A percentile compares a stretch with the other conserved stretches of the same genome.
Conservation (phyloP, 345 rosid species). For the Boechera retrofracta region DNA sequence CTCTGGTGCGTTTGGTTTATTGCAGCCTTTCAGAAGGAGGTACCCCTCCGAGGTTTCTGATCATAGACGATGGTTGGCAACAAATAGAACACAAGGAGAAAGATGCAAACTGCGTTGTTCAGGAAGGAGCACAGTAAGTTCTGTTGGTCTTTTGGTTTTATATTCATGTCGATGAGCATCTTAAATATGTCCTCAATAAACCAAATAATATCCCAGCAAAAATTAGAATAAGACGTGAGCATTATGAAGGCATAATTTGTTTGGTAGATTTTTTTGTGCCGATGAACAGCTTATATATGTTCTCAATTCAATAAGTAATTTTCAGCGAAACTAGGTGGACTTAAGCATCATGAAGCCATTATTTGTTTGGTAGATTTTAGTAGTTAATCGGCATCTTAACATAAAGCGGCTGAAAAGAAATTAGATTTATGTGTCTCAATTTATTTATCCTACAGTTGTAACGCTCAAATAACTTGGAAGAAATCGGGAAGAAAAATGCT, state of each 20-base stretch:
- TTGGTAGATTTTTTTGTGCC: too few relatives aligned
- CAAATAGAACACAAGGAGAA: slow-evolving; percentile 89
- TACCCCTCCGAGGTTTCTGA: slow-evolving; percentile 89
- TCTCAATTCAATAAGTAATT: too few relatives aligned
- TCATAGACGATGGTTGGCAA: slow-evolving; percentile 99
- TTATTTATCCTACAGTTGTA: neutral
- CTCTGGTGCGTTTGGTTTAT: slow-evolving; percentile 29
- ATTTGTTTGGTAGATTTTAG: too few relatives aligned
- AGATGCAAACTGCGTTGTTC: slow-evolving; percentile 63
- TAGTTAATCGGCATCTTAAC: too few relatives aligned
- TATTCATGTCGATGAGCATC: slow-evolving; percentile 20
- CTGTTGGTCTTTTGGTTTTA: slow-evolving; percentile 31
- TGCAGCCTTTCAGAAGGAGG: slow-evolving; percentile 92
- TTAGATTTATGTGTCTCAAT: neutral
- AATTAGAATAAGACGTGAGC: neutral
- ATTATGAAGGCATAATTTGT: too few relatives aligned
- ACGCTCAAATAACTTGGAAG: neutral
- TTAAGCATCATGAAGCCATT: too few relatives aligned
- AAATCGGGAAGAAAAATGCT: neutral
- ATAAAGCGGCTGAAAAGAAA: neutral
- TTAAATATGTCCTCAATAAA: neutral
- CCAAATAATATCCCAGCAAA: neutral
- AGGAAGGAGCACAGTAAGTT: slow-evolving; percentile 99
- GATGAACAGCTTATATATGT: too few relatives aligned
- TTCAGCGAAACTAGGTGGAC: too few relatives aligned